Base-by-base conservation (phyloP, 2,329 filamentous ascomycete genomes). In the Colletotrichum sublineola region DNA sequence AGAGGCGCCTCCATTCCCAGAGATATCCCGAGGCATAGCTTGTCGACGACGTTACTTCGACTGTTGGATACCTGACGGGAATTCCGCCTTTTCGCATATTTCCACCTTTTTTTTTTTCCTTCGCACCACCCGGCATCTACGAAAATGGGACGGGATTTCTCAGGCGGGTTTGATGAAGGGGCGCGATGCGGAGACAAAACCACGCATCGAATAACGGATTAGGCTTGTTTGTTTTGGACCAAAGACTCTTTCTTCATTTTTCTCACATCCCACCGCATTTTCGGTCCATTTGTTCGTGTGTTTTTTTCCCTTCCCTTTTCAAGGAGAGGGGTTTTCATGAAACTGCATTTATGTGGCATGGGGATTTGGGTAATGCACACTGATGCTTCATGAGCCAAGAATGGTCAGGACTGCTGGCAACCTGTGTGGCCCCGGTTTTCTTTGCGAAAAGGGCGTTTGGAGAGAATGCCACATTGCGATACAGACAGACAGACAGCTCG, bases 301-400 rank as follows among this genome's bases (percentile, higher is more conserved):
- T 24, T 53, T 48, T 58, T 48, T 15, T 50, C 42, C 48, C 24
- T 56, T 46, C 14, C 38, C 53, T 29, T 44, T 66, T 40, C 42
- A 20, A 46, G 31, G 36, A 56, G 29, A 18, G 42, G n/a, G 31
- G 38, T 52, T 70, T 60, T 64, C 66, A 73, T 42, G 67, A 68
- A 67, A 67, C 44, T 73, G 67, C 67, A 73, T 73, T 73, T 73
- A 67, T 67, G 66, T 73, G 31, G 71, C 61, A 71, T 63, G 48
- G 48, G 36, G 67, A 31, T n/a, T 29, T 50, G 58, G 50, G 52
- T 18, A 46, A n/a, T 24, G 40, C 20, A 55, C 50, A 33, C 38
- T 53, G 52, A 55, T 44, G 52, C 38, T 56, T n/a, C 58, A 50
- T 57, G 52, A 36, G n/a, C 40, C 29, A 46, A 52, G 18, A 31